phyloP scores from a whole-genome alignment of 2,329 filamentous ascomycete species.

The Ascochyta clinopodiicola region DNA sequence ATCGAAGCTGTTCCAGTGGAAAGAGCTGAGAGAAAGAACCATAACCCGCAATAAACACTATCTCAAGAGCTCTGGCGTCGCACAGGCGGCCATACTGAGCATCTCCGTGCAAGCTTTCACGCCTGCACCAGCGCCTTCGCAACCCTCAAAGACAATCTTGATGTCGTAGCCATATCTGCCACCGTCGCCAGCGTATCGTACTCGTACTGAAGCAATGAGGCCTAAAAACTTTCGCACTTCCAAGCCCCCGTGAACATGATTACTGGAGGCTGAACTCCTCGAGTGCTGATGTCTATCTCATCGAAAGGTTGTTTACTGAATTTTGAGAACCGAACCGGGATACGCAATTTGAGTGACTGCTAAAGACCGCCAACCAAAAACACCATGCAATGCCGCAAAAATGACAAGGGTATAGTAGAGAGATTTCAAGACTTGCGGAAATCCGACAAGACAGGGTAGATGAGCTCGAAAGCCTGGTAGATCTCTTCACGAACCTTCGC shows the following conservation, averaged over 20 bases:
- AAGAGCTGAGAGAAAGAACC: conserved; percentile 26
- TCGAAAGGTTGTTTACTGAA: conserved; percentile 34
- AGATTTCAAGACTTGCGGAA: conserved; percentile 65
- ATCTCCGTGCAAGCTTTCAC: conserved; percentile 39
- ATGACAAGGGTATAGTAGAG: conserved; percentile 29
- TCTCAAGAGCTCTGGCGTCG: conserved; percentile 38
- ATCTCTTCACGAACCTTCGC: conserved; percentile 99
- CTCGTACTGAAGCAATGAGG: conserved; percentile 23
- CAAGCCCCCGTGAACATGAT: conserved; percentile 34
- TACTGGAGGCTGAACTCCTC: conserved; percentile 37
- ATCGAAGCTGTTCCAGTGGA: conserved; percentile 28
- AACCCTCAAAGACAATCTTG: conserved; percentile 31
- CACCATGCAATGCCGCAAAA: conserved; percentile 51
- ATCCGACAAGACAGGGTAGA: conserved; percentile 53
- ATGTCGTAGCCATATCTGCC: conserved; percentile 25
- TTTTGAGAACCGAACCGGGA: conserved; percentile 35
- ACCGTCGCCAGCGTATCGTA: conserved; percentile 36
- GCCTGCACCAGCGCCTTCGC: conserved; percentile 29
- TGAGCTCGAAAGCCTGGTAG: conserved; percentile 51
- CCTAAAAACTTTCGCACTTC: conserved; percentile 30
- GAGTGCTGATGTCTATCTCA: conserved; percentile 43
- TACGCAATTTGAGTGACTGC: conserved; percentile 19
- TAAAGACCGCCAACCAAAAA: conserved; percentile 37
- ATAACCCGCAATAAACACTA: conserved; percentile 29
- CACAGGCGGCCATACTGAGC: conserved; percentile 38